Evolutionary conservation across 139 green algal species (phyloP), one percentile per base, ranked within the genome.

Genomic region (Mesotaenium endlicherianum): DNA sequence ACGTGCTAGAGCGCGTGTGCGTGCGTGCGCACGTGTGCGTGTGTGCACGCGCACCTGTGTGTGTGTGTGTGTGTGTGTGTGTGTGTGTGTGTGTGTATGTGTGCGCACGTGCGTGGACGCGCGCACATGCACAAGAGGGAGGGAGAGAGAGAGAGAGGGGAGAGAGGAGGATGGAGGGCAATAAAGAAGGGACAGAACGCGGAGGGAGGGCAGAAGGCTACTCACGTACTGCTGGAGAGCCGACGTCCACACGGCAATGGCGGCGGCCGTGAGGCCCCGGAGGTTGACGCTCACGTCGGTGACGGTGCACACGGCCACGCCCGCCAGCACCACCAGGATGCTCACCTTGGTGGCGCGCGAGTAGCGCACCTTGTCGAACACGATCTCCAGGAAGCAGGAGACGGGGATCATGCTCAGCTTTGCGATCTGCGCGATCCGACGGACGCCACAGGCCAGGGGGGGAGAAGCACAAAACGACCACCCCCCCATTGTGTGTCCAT

Each of bases 321-420:
- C 95, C 0, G 78, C 1, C 1, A 97, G 79, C 11, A 97, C 94
- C 0, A 93, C 64, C 5, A 93, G 1, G 4, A 97, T 93, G 11
- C 88, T 90, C 0, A 79, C 70, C 42, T 84, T 58, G 5, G 94
- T 75, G 6, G 91, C 86, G 2, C 83, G 71, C 0, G 78, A 39
- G 0, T 91, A 93, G 79, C 96, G 94, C 69, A 88, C 53, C 38
- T 90, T 87, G 26, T 91, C 86, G 64, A 97, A 97, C n/a, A 94
- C 79, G 11, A 81, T 60, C 88, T 98, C 95, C 77, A 97, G 85
- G 2, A 96, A 17, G 80, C 93, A 96, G 3, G 95, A 92, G 58
- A 95, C 97, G 1, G 95, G 95, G 78, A 98, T 97, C 87, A 98
- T 98, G 42, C 96, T 89, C 43, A 98, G 92, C 91, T 98, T 98